Evolutionary conservation across 192 early-diverging fungal species (phyloP).

Genomic region (Rhizophagus sp.): DNA sequence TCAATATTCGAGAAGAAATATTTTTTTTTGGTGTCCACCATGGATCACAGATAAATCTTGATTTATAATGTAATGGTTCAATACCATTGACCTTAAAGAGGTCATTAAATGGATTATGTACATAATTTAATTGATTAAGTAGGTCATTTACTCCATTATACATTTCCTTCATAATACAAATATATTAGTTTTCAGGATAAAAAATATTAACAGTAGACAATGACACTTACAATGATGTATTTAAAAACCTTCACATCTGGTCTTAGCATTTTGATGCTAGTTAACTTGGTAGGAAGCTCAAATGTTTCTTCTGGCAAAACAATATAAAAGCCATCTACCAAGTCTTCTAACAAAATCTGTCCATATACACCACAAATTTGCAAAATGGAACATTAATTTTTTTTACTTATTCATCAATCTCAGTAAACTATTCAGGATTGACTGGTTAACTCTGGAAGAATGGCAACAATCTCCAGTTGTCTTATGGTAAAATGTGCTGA

Average conservation of each 20-base stretch:
- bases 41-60: no score
- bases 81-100: not conserved
- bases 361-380: not conserved
- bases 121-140: not conserved
- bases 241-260: conserved; percentile 2
- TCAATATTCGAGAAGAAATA: no score
- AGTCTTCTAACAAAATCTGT: conserved; percentile 2
- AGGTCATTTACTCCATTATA: conserved; percentile 5
- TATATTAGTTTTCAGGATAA: no score
- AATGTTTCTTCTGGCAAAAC: not conserved
- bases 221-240: not conserved
- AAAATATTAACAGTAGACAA: no score
- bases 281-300: conserved; percentile 2
- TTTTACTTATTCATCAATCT: not conserved
- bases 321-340: not conserved
- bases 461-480: not conserved
- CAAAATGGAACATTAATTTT: not conserved
- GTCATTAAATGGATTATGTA: not conserved
- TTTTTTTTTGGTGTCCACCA: no score
- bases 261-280: not conserved
- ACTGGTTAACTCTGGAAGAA: conserved; percentile 15
- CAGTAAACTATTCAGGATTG: not conserved
- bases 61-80: no score
- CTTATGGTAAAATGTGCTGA: conserved; percentile 5
- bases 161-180: not conserved